Base-by-base conservation (phyloP, 495 filamentous ascomycete species). In the Aspergillus avenaceus region DNA sequence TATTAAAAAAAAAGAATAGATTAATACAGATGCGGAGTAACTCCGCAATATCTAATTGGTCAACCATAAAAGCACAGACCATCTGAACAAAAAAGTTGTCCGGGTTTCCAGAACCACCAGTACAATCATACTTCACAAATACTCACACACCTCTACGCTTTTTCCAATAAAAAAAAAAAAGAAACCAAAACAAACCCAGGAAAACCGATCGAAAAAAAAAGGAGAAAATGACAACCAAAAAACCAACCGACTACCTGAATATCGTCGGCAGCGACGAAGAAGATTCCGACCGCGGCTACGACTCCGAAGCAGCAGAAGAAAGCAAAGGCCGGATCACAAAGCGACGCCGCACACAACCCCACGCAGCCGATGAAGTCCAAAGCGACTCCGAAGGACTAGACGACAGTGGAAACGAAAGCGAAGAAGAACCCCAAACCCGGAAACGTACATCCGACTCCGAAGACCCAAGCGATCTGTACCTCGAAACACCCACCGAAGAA, bases 191-290 rank as follows among this genome's bases (percentile, higher is more conserved):
- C 21, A 26, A 34, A n/a, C 4, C 1, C 4, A 18, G 4, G 12
- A 14, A 18, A 6, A 29, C 7, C 25, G 21, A 46, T 31, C 25
- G 2, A 59, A 45, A 57, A 60, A 44, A 26, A 50, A 50, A 27
- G 36, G 49, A 14, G 41, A 59, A 43, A 41, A 91, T 90, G 87
- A 53, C 83, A 4, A 69, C 76, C n/a, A 80, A 83, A 53, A 89
- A 85, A 44, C 74, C 78, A 45, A 91, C 91, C 67, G 79, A 88
- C 31, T 91, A 84, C 55, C 78, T 95, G 16, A 88, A 91, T 44
- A 77, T 77, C 7, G 79, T 74, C 13, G 55, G 56, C 5, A 87
- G 84, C 61, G 89, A 91, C 29, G 81, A 86, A 3, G 81, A 85
- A 41, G 77, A 75, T 27, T 66, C 61, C 40, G 72, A 79, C 38